Evolutionary conservation across 345 rosid genomes (phyloP), one percentile per base, ranked within the genome.

Genomic region (Melaleuca alternifolia): DNA sequence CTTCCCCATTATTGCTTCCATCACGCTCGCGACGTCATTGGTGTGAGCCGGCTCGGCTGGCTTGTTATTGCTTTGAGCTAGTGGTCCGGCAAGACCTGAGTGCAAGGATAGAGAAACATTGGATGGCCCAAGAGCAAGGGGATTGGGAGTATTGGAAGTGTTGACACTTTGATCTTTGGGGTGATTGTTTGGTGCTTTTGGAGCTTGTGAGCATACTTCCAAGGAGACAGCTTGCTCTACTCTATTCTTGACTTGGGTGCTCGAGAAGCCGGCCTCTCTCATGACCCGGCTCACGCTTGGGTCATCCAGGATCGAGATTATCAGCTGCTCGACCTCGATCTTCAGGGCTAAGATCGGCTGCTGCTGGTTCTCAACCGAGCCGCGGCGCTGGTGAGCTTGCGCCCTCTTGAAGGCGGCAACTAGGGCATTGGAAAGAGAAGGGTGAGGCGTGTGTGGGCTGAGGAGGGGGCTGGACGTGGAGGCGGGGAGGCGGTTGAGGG

Each of bases 191-290:
- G 85, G 61, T 51, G 46, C 61, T 48, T 65, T 90, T 89, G 82
- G 86, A 26, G 83, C 37, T 86, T 84, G 88, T 87, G 84, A 91
- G 83, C 52, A 89, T 86, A 92, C 84, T 83, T 93, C 97, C 59
- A 93, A 33, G 48, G 97, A 90, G 87, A 95, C 94, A 59, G 92
- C 77, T 65, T 95, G 93, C 85, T 95, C 95, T 3, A 95, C 95
- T 81, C 90, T 90, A 89, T 50, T 91, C 87, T 94, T 94, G 41
- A 95, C 93, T 57, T 91, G 94, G 48, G 94, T 85, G 85, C 96
- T 95, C 18, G 96, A 95, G 89, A 95, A 95, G 54, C 97, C 97
- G 33, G 97, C 96, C 89, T 95, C 97, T 56, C 96, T 92, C 97
- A 95, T 95, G 86, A 95, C 96, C 86, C 97, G 90, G 85, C 94